phyloP scores from a whole-genome alignment of 2,329 filamentous ascomycete genomes.

The Epichloe sylvatica region DNA sequence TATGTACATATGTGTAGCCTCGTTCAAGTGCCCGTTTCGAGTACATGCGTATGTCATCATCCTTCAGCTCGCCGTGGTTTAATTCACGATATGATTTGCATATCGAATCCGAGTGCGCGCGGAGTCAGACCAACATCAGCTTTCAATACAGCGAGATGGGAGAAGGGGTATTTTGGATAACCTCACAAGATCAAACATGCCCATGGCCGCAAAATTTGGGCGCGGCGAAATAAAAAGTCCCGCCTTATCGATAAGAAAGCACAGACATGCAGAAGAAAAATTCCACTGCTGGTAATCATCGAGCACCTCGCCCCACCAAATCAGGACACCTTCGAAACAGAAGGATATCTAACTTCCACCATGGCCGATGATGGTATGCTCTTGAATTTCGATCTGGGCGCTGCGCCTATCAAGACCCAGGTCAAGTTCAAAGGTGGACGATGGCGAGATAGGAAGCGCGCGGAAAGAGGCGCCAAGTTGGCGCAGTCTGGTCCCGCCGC shows the following conservation, averaged over 20 bases:
- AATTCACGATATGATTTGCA: too few species aligned
- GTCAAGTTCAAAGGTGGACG: conserved; percentile 73
- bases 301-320: conserved; percentile 4
- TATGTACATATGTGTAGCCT: too few species aligned
- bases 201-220: too few species aligned
- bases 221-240: too few species aligned
- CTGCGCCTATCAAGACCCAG: conserved; percentile 47
- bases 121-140: conserved; percentile 5
- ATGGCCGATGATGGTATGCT: conserved; percentile 97
- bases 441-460: conserved; percentile 79
- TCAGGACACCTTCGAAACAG: background rate
- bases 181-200: background rate
- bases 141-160: background rate
- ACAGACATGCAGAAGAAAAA: background rate
- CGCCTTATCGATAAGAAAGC: background rate
- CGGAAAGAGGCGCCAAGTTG: conserved; percentile 27
- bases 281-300: background rate
- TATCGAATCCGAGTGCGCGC: background rate
- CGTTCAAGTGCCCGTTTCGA: too few species aligned
- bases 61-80: too few species aligned
- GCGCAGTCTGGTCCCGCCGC: conserved; percentile 12
- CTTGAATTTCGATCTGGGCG: conserved; percentile 73
- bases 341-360: background rate
- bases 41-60: too few species aligned
- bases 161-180: background rate